Conservation (phyloP, 441 rosid species). For the Euphorbia celastroides region DNA sequence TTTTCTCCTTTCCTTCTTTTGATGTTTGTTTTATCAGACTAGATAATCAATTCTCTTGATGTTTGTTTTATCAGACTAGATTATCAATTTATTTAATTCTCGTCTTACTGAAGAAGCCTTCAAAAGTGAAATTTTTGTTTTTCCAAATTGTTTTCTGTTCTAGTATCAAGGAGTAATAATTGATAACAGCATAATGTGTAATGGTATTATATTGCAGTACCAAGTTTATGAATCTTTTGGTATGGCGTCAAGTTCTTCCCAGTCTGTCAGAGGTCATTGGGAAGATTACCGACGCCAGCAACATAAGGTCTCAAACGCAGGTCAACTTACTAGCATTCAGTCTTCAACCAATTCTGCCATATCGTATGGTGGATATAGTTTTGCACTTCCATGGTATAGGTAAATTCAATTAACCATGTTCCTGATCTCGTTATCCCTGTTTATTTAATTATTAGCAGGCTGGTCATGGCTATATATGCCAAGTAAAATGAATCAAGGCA, state of each 20-base stretch:
- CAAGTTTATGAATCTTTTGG: slow-evolving; percentile 21
- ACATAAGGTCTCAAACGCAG: slow-evolving; percentile 18
- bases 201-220: slow-evolving; percentile 25
- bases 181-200: slow-evolving; percentile 7
- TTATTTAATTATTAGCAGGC: background rate
- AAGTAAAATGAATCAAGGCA: background rate
- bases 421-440: background rate
- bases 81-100: background rate
- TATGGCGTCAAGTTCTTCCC: slow-evolving; percentile 17
- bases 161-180: background rate
- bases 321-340: slow-evolving; percentile 20
- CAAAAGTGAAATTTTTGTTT: background rate
- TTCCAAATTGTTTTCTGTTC: background rate
- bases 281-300: slow-evolving; percentile 24
- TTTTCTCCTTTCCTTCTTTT: background rate
- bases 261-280: slow-evolving; percentile 22
- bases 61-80: background rate
- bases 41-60: background rate
- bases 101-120: background rate
- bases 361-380: slow-evolving; percentile 33
- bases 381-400: slow-evolving; percentile 58
- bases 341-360: slow-evolving; percentile 19
- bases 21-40: background rate
- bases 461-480: background rate
- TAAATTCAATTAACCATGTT: slow-evolving; percentile 27